Base-by-base conservation (phyloP, 2,329 filamentous ascomycete genomes). In the Alternaria gaisen region DNA sequence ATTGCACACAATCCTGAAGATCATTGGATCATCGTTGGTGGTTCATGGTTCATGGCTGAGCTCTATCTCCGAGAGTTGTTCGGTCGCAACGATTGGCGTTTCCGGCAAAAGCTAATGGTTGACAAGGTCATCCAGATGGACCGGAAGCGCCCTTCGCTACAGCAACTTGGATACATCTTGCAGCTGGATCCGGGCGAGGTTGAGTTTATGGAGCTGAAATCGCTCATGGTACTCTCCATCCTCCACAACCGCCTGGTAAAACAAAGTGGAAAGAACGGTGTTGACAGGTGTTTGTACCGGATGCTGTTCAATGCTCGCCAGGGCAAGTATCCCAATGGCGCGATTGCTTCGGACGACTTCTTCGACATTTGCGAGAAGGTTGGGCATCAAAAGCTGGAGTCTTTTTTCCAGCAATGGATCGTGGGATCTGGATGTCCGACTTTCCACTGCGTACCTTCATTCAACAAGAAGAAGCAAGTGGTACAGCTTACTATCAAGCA, bases 381-480 rank as follows among this genome's bases (percentile, higher is more conserved):
- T 38, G 92, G 92, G 12, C 92, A 95, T 72, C 90, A 91, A 61
- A 91, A 92, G 75, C 86, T 97, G 0, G 95, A 99, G 64, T 85
- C 88, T 1, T 98, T 99, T 76, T 98, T 96, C 85, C 88, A 90
- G 43, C 94, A 99, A 75, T 99, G 94, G 94, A 87, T 99, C 0
- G 87, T 90, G 65, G 90, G 91, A 11, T 90, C 93, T 16, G 96
- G 96, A 0, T 98, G 94, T 71, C 95, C 96, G 0, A 87, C 89
- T 42, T 97, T 99, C 69, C 85, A 90, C 50, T 91, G 97, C 50
- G 91, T 89, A 40, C 94, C 97, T 67, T 87, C 90, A 18, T 99
- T 99, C 81, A 99, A 99, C 76, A 98, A 98, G 82, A 99, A 99
- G 82, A 91, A 96, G 70, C 85, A 98, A 4, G 94, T 94, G 28